A percentile compares a stretch with the other conserved stretches of the same genome.
These are phyloP conservation scores for Cornus kousa DNA, from an alignment of 148 eudicot species.

Conservation along the genomic window DNA sequence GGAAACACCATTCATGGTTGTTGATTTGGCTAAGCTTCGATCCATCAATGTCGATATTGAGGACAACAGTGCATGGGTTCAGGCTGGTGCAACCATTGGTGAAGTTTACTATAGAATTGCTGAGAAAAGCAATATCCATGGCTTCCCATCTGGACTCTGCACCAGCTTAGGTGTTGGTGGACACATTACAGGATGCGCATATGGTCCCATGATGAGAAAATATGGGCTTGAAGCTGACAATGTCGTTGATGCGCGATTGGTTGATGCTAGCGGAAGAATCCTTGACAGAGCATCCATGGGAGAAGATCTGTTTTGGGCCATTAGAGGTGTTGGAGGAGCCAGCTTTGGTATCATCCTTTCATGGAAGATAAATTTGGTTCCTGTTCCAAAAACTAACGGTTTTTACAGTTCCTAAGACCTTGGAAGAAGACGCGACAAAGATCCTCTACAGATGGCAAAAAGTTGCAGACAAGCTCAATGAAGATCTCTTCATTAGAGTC, in stretches of 20 bases:
- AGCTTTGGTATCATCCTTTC: constrained; percentile 20
- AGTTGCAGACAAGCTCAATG: constrained; percentile 17
- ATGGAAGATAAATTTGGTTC: constrained; percentile 12
- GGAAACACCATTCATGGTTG: neutral
- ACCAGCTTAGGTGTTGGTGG: constrained; percentile 26
- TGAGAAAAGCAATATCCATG: constrained; percentile 13
- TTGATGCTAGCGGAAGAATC: constrained; percentile 10
- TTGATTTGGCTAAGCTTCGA: constrained; percentile 9
- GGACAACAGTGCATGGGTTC: constrained; percentile 21
- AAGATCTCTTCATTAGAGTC: constrained; percentile 6
- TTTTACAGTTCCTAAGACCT: constrained; percentile 15
- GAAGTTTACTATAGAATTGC: constrained; percentile 20
- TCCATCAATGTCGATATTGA: constrained; percentile 5
- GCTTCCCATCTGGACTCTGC: constrained; percentile 20
- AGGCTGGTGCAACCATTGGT: constrained; percentile 23
- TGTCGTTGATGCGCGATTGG: constrained; percentile 16
- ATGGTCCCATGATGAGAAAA: constrained; percentile 18
- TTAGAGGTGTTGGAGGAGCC: constrained; percentile 24
- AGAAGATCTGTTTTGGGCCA: constrained; percentile 24
- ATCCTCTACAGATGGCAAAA: constrained; percentile 23
- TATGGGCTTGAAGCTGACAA: constrained; percentile 25
- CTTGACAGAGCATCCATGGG: constrained; percentile 20
- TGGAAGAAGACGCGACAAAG: constrained; percentile 17
- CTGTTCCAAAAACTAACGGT: constrained; percentile 17
- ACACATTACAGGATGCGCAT: constrained; percentile 20